Evolutionary conservation across 192 early-diverging fungal species (phyloP), one percentile per base, ranked within the genome.

Genomic region (Coemansia biformis): DNA sequence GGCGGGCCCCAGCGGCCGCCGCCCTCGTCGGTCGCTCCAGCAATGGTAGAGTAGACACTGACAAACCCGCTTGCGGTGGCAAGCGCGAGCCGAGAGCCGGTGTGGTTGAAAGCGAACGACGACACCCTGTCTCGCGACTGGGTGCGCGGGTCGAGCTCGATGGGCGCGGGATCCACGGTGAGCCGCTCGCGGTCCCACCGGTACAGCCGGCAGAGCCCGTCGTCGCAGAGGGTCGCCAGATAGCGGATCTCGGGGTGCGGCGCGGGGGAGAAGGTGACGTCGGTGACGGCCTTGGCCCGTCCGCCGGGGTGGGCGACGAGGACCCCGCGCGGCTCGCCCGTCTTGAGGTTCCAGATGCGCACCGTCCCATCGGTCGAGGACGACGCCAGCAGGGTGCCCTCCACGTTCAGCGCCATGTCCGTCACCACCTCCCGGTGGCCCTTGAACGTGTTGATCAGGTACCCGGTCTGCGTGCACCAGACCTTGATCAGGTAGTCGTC

Each of bases 401-500:
- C 85, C 11, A 73, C 40, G 62, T 86, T 89, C 13, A 93, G 74
- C 7, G 83, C 78, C 40, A 93, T 78, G 48, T 89, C 88, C 0
- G 83, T 80, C 37, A 93, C 83, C 28, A 85, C 84, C 28, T 78
- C 76, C 29, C 75, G 59, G 47, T 93, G 91, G 11, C 89, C 89
- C 45, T 88, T 80, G n/a, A 93, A 69, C 0, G 89, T 85, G 57
- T 87, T 79, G 29, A 93, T 80, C 9, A 91, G 73, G 43, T 78
- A 82, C 22, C 89, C 91, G 7, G 86, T 83, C 2, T 78, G 66
- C 16, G 86, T 79, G 58, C 86, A 86, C 89, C 89, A 93, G 3
- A 91, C 70, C 44, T 90, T 93, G 44, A 93, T 80, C 19, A 93
- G 51, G 33, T 78, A 86, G 59, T 93, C 91, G 61, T 93, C 91